Base-by-base conservation (phyloP, 805 yeast genomes). In the Barnettozyma sp. region DNA sequence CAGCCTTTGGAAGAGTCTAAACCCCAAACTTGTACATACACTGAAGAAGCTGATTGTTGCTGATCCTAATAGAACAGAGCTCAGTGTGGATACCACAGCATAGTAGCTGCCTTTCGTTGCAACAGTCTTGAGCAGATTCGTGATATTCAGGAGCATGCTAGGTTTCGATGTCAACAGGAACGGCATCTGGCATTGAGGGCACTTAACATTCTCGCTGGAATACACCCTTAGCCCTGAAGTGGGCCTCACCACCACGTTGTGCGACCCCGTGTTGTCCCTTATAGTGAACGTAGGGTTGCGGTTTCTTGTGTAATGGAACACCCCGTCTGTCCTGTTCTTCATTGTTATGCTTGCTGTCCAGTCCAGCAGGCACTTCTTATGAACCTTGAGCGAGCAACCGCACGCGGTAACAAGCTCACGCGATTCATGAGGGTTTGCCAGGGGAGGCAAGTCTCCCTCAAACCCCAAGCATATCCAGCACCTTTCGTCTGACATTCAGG, bases 151-250 rank as follows among this genome's bases (percentile, higher is more conserved):
- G n/a, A 46, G 7, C 7, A 19, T 8, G 23, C 45, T 46, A 15
- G 48, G 41, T 16, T 39, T 38, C 4, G 52, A 46, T 19, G 52
- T 47, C 21, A 60, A 34, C 19, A 54, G 44, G 4, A 63, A 51
- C 10, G 56, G 51, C 5, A 55, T 40, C 27, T 55, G 49, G 41
- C 69, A 63, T 40, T 63, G 68, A 2, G 67, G 67, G 41, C 69
- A 63, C 14, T 49, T 52, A 15, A 60, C 51, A 7, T 39, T 22
- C 9, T 35, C 34, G 17, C 30, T 27, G 4, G 34, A 35, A 17
- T 27, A 33, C 7, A 42, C 23, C 22, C 35, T 30, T 6, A 16
- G 12, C 4, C 44, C 44, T 11, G 10, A 19, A 3, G 19, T 16
- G 7, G 44, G 26, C 10, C 27, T 34, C 14, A 43, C 15, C 6